Percentiles rank a stretch among this genome's conserved stretches.
Conservation (phyloP, 2,329 filamentous ascomycete species). For the Arthrobotrys entomopaga region DNA sequence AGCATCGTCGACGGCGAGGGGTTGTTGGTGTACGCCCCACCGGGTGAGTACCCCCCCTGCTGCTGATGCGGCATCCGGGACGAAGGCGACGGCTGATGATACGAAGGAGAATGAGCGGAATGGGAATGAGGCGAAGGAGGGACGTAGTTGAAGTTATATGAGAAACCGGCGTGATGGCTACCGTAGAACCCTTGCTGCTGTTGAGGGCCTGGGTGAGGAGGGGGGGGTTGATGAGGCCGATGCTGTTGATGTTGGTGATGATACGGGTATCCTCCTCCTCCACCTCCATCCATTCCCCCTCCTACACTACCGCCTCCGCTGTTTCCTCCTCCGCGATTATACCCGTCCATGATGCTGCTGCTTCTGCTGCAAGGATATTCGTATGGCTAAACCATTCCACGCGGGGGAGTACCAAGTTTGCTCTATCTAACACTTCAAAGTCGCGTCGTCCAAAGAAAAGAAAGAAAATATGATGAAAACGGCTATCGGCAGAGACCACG, state of each 20-base stretch:
- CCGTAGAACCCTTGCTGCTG: conserved; percentile 29
- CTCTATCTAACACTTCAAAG: background rate
- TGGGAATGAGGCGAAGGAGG: conserved; percentile 14
- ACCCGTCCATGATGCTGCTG: conserved; percentile 36
- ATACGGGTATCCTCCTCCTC: background rate
- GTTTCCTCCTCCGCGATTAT: conserved; percentile 36
- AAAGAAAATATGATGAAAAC: background rate
- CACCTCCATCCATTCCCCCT: background rate
- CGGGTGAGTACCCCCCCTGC: too few relatives aligned
- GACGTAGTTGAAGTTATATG: conserved; percentile 53
- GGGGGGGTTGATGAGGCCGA: conserved; percentile 4
- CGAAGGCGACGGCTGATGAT: conserved; percentile 1
- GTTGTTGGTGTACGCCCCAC: background rate
- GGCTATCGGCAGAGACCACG: conserved; percentile 22
- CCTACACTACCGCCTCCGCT: conserved; percentile 1
- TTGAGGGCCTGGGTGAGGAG: background rate
- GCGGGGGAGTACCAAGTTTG: background rate
- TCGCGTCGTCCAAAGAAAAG: conserved; percentile 12
- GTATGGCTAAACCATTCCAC: background rate
- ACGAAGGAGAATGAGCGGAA: background rate
- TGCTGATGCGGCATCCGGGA: background rate
- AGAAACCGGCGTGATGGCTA: conserved; percentile 41
- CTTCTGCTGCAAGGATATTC: background rate
- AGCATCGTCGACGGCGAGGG: background rate
- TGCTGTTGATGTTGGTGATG: conserved; percentile 10